Percentiles rank a stretch among this genome's conserved stretches.
Conservation (phyloP, 768 basidiomycete species). For the Boletus sp. region DNA sequence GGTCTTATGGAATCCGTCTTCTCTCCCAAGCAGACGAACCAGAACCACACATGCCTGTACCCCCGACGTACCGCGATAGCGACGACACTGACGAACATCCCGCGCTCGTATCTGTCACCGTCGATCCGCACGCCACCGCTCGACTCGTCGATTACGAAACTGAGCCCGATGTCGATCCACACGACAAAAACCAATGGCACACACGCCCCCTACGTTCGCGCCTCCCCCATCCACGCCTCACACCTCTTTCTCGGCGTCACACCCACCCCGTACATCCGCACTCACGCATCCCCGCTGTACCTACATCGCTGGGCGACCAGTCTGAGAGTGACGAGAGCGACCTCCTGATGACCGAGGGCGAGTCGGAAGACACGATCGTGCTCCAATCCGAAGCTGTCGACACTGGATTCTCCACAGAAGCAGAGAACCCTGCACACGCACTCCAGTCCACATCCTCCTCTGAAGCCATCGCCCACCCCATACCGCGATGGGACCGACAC, state of each 20-base stretch:
- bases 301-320: slow-evolving; percentile 23
- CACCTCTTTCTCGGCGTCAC: not conserved
- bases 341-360: slow-evolving; percentile 10
- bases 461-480: not conserved
- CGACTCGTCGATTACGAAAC: slow-evolving; percentile 13
- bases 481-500: slow-evolving; percentile 5
- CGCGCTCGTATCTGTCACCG: not conserved
- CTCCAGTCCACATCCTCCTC: not conserved
- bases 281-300: slow-evolving; percentile 23
- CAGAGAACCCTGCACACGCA: slow-evolving; percentile 4
- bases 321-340: slow-evolving; percentile 22
- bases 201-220: not conserved
- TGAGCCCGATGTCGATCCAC: not conserved
- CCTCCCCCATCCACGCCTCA: not conserved
- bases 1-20: slow-evolving; percentile 89
- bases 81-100: slow-evolving; percentile 2
- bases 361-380: slow-evolving; percentile 23
- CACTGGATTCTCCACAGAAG: slow-evolving; percentile 13
- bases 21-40: slow-evolving; percentile 51
- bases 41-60: not conserved
- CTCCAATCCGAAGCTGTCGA: slow-evolving; percentile 6
- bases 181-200: not conserved
- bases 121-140: not conserved
- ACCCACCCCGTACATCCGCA: not conserved
- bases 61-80: slow-evolving; percentile 7